phyloP scores from a whole-genome alignment of 169 alveolate genomes.

The Nephromyces sp. region DNA sequence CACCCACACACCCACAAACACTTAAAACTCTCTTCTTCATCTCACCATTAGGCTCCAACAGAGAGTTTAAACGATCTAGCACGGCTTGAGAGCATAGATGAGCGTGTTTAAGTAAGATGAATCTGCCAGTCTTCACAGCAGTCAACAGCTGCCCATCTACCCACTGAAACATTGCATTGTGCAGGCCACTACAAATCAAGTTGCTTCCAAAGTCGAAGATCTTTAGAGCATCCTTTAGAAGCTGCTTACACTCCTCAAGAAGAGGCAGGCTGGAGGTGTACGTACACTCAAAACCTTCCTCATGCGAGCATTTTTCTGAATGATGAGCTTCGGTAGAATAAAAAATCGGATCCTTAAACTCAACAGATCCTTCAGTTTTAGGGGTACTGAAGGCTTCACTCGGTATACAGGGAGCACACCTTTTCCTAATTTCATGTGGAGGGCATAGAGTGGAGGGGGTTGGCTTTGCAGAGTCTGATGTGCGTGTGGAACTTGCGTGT shows the following conservation, averaged over 20 bases:
- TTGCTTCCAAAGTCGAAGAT: too few species aligned
- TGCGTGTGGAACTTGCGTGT: too few species aligned
- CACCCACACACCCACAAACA: too few species aligned
- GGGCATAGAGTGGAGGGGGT: not conserved
- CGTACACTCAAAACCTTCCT: not conserved
- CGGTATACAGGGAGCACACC: too few species aligned
- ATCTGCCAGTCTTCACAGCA: constrained; percentile 87
- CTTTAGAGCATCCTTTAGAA: too few species aligned
- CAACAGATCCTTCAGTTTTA: too few species aligned
- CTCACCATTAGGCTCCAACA: constrained; percentile 68
- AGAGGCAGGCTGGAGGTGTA: not conserved
- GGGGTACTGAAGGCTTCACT: too few species aligned
- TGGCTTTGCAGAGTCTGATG: too few species aligned
- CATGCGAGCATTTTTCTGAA: not conserved
- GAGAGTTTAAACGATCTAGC: constrained; percentile 92
- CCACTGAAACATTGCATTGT: constrained; percentile 94
- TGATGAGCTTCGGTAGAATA: not conserved
- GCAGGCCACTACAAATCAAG: not conserved
- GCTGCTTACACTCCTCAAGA: too few species aligned
- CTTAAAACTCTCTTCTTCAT: too few species aligned
- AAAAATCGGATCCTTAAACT: too few species aligned
- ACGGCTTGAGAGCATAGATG: constrained; percentile 94
- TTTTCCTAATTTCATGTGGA: not conserved
- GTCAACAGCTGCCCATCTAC: constrained; percentile 90
- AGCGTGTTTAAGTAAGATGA: constrained; percentile 87